Evolutionary conservation across 2,329 filamentous ascomycete genomes (phyloP).

Genomic region (Coniochaeta prunicola): DNA sequence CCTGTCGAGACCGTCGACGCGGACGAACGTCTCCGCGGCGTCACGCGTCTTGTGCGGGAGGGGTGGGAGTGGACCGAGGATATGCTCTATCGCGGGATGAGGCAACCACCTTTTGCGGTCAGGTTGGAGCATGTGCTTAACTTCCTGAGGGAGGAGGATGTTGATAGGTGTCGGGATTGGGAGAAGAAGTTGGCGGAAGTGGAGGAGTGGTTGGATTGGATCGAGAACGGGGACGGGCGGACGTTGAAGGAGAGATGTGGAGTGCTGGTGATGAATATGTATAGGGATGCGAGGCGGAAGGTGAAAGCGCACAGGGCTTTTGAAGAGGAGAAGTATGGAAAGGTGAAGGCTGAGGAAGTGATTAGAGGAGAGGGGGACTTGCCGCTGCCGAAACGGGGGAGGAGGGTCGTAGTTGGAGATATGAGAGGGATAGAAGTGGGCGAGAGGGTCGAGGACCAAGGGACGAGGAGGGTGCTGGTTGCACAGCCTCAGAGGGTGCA

Average conservation of each 20-base stretch:
- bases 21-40: conserved; percentile 1
- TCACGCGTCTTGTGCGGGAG: conserved; percentile 7
- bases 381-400: neutral
- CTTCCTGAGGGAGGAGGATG: conserved; percentile 43
- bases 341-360: neutral
- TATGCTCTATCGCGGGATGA: conserved; percentile 10
- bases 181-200: conserved; percentile 26
- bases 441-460: neutral
- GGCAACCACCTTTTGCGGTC: conserved; percentile 22
- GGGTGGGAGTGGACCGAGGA: conserved; percentile 12
- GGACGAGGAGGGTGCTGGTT: neutral
- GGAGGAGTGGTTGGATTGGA: conserved; percentile 29
- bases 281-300: conserved; percentile 24
- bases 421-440: neutral
- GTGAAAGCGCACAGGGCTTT: conserved; percentile 25
- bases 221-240: conserved; percentile 15
- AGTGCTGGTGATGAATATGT: conserved; percentile 13
- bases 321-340: conserved; percentile 26
- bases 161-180: conserved; percentile 33
- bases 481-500: neutral
- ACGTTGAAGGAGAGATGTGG: conserved; percentile 10
- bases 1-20: neutral
- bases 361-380: neutral
- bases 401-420: neutral
- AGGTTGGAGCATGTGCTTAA: conserved; percentile 26